A percentile compares a stretch with the other conserved stretches of the same genome.
These are phyloP conservation scores for Coprinopsis strossmayeri DNA, from an alignment of 768 basidiomycete species.

Conservation along the genomic window DNA sequence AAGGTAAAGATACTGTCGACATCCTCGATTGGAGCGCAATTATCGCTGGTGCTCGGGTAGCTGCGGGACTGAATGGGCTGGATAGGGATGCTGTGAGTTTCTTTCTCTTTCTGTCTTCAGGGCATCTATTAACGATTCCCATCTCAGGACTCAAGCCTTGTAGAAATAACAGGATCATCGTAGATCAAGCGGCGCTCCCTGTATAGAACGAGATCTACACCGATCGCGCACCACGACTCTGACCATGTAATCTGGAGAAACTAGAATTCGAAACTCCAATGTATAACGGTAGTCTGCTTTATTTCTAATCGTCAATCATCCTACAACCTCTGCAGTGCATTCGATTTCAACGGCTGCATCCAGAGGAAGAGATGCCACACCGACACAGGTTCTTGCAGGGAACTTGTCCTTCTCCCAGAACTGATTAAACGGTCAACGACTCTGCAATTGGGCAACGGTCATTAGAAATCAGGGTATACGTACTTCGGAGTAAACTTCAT, in stretches of 20 bases:
- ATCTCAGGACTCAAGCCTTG: neutral
- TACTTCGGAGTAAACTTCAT: conserved; percentile 13
- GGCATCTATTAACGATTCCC: no score
- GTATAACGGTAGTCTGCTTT: neutral
- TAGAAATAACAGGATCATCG: no score
- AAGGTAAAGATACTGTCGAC: conserved; percentile 41
- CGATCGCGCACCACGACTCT: no score
- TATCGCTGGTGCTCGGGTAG: conserved; percentile 69
- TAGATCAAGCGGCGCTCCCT: no score
- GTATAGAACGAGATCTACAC: no score
- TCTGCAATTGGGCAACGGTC: neutral
- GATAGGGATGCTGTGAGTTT: conserved; percentile 27
- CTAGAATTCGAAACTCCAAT: neutral
- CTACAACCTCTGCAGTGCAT: conserved; percentile 8
- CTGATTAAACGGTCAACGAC: conserved; percentile 3
- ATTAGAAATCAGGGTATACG: neutral
- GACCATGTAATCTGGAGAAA: neutral
- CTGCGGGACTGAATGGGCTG: conserved; percentile 57
- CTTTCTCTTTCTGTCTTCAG: neutral
- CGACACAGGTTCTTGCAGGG: conserved; percentile 14
- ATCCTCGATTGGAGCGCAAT: conserved; percentile 79
- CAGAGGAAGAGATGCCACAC: conserved; percentile 13
- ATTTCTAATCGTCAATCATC: neutral
- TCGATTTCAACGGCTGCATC: conserved; percentile 14
- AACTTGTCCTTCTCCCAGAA: conserved; percentile 11